Conservation (phyloP, 805 yeast species). For the Hanseniaspora lindneri region DNA sequence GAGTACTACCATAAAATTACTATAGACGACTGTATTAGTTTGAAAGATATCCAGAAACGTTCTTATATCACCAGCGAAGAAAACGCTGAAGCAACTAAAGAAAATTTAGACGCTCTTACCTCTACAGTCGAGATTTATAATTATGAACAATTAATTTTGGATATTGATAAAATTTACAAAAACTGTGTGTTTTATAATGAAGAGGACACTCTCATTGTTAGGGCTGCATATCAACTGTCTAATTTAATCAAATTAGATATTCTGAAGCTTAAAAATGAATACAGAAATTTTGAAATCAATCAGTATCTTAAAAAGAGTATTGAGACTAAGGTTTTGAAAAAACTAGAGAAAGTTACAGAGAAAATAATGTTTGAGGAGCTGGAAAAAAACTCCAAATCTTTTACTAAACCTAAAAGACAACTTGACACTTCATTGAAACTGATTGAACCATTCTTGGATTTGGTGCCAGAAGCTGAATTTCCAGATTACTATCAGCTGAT, state of each 20-base stretch:
- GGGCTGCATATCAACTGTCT: conserved; percentile 46
- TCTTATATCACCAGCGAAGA: conserved; percentile 25
- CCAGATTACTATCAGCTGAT: conserved; percentile 75
- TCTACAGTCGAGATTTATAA: conserved; percentile 18
- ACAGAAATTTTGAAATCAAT: conserved; percentile 25
- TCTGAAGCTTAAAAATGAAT: conserved; percentile 29
- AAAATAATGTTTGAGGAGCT: conserved; percentile 17
- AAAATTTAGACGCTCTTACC: not conserved
- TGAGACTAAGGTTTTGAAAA: conserved; percentile 12
- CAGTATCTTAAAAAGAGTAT: conserved; percentile 23
- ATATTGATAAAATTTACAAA: conserved; percentile 51
- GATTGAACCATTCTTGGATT: conserved; percentile 62
- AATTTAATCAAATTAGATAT: conserved; percentile 45
- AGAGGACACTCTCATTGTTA: conserved; percentile 50
- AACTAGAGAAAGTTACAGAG: conserved; percentile 16
- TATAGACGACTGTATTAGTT: conserved; percentile 45
- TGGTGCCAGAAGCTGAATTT: conserved; percentile 55
- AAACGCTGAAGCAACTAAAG: conserved; percentile 27
- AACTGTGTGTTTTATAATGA: conserved; percentile 70
- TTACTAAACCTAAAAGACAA: conserved; percentile 13
- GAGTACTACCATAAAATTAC: conserved; percentile 61
- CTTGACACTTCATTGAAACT: conserved; percentile 29
- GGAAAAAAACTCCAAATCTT: conserved; percentile 18
- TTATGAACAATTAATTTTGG: conserved; percentile 38
- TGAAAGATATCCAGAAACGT: conserved; percentile 47